Conservation (phyloP, 208 protist genomes). For the Leishmania major region DNA sequence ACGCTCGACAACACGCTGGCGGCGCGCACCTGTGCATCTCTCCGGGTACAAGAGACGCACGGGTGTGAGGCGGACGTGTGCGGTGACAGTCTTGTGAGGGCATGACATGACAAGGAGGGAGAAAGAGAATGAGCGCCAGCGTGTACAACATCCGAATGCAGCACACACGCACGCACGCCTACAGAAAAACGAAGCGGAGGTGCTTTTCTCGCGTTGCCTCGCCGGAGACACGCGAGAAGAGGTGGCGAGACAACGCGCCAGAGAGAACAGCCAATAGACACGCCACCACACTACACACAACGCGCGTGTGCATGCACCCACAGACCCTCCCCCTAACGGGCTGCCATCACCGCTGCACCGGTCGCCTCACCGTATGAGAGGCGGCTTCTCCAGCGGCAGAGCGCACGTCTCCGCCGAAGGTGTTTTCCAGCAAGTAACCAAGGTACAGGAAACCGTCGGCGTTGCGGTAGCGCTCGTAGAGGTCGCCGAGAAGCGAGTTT, state of each 20-base stretch:
- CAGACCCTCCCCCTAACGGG: not conserved
- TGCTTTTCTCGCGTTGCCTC: not conserved
- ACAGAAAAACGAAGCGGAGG: constrained; percentile 4
- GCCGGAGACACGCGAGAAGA: constrained; percentile 2
- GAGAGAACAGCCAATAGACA: not conserved
- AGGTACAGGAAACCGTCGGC: constrained; percentile 91
- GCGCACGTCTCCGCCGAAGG: constrained; percentile 59
- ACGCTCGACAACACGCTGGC: not conserved
- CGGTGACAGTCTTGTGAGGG: not conserved
- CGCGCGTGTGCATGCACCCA: not conserved
- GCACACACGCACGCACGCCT: not conserved
- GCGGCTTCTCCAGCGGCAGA: not conserved
- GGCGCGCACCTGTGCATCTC: not conserved
- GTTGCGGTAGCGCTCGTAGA: constrained; percentile 89
- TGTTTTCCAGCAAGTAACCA: constrained; percentile 83
- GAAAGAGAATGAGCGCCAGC: not conserved
- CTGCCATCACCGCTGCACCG: not conserved
- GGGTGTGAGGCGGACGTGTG: not conserved
- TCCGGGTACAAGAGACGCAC: not conserved
- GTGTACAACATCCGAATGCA: not conserved
- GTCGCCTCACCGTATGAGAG: not conserved
- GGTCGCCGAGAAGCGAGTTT: constrained; percentile 60
- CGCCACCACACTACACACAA: not conserved
- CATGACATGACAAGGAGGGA: not conserved
- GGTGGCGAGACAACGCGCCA: not conserved